A percentile compares a stretch with the other conserved stretches of the same genome.
phyloP scores from a whole-genome alignment of 805 yeast species.

The Candida nonsorbophila region DNA sequence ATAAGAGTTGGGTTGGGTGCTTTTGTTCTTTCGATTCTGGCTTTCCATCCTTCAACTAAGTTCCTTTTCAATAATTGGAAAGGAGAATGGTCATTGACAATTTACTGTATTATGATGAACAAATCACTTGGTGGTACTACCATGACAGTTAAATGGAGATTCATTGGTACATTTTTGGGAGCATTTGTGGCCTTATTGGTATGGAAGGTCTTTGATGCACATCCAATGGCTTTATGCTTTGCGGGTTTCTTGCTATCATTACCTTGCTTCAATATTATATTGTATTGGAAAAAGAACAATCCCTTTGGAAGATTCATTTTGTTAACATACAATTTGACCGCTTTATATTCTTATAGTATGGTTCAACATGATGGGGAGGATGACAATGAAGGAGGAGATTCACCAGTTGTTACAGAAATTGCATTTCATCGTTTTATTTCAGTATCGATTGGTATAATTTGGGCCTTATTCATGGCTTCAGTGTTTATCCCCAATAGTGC shows the following conservation, averaged over 20 bases:
- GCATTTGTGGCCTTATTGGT: constrained; percentile 54
- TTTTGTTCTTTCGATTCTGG: constrained; percentile 57
- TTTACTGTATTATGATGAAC: constrained; percentile 79
- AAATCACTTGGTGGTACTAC: constrained; percentile 82
- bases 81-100: constrained; percentile 82
- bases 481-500: constrained; percentile 73
- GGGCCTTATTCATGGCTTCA: constrained; percentile 70
- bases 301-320: constrained; percentile 68
- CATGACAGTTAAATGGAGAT: constrained; percentile 68
- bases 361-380: constrained; percentile 52
- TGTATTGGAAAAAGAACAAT: constrained; percentile 59
- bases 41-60: constrained; percentile 55
- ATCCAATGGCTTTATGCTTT: constrained; percentile 45
- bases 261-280: constrained; percentile 53
- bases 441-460: constrained; percentile 65
- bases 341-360: constrained; percentile 68
- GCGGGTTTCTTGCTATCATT: constrained; percentile 44
- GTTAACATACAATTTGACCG: constrained; percentile 73
- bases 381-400: constrained; percentile 63
- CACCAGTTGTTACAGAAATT: constrained; percentile 65
- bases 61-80: constrained; percentile 58
- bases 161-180: constrained; percentile 72
- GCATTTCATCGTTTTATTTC: constrained; percentile 75
- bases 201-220: constrained; percentile 57
- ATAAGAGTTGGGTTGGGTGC: constrained; percentile 78